Evolutionary conservation across 2,329 filamentous ascomycete species (phyloP).

Genomic region (Boeremia exigua): DNA sequence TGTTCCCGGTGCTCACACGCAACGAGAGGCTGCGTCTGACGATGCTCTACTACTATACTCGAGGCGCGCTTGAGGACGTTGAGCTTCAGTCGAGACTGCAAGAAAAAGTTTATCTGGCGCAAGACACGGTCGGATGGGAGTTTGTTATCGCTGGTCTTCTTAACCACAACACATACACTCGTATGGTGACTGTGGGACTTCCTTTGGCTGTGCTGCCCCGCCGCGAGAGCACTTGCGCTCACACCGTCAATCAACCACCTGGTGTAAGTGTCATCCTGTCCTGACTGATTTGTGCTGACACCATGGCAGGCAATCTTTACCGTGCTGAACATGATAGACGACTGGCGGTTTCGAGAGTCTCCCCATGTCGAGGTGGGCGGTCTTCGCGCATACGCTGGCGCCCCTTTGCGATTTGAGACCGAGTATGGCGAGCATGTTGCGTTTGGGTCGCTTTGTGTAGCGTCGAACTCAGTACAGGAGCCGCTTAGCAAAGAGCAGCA

Average conservation of each 20-base stretch:
- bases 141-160: constrained; percentile 55
- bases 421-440: constrained; percentile 50
- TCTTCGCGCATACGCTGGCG: constrained; percentile 52
- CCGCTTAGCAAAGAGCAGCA: constrained; percentile 43
- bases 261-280: constrained; percentile 30
- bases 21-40: constrained; percentile 49
- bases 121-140: constrained; percentile 55
- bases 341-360: constrained; percentile 54
- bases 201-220: constrained; percentile 53
- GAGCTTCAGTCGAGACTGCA: constrained; percentile 52
- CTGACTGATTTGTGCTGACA: constrained; percentile 2
- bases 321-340: constrained; percentile 50
- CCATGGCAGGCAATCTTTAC: constrained; percentile 47
- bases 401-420: constrained; percentile 49
- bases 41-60: constrained; percentile 55
- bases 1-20: constrained; percentile 44
- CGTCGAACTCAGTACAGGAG: constrained; percentile 44
- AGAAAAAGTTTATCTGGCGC: constrained; percentile 51
- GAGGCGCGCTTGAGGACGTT: constrained; percentile 47
- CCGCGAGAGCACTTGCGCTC: constrained; percentile 54
- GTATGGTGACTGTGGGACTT: constrained; percentile 52
- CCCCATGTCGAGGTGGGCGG: constrained; percentile 52
- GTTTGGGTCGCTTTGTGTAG: constrained; percentile 54
- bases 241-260: constrained; percentile 49
- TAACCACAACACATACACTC: constrained; percentile 52